Evolutionary conservation across 2,329 filamentous ascomycete genomes (phyloP).

Genomic region (Didymella keratinophila): DNA sequence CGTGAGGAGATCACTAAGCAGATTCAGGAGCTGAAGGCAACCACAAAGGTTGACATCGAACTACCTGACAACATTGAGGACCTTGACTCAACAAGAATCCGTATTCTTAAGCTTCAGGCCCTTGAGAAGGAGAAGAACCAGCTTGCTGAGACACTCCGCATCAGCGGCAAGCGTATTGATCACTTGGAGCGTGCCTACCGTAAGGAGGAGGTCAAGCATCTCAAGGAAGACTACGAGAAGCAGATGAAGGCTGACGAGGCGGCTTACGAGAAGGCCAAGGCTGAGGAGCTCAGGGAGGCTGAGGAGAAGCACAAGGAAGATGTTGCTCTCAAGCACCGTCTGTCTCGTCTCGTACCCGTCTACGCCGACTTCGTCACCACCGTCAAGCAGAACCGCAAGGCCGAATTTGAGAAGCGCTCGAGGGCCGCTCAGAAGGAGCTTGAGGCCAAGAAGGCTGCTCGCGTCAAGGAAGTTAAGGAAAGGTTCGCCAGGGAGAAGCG

Average conservation of each 20-base stretch:
- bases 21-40: slow-evolving; percentile 92
- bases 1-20: slow-evolving; percentile 75
- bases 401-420: slow-evolving; percentile 94
- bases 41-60: slow-evolving; percentile 86
- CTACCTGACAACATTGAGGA: slow-evolving; percentile 80
- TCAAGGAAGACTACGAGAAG: slow-evolving; percentile 81
- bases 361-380: slow-evolving; percentile 86
- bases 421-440: slow-evolving; percentile 92
- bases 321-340: slow-evolving; percentile 91
- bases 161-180: slow-evolving; percentile 94
- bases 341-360: slow-evolving; percentile 80
- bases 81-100: slow-evolving; percentile 69
- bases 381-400: slow-evolving; percentile 85
- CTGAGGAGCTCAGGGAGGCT: slow-evolving; percentile 78
- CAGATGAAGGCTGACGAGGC: slow-evolving; percentile 81
- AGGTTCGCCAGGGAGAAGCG: slow-evolving; percentile 81
- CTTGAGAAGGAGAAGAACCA: slow-evolving; percentile 98
- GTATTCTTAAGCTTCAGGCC: slow-evolving; percentile 92
- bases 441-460: slow-evolving; percentile 86
- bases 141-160: slow-evolving; percentile 86
- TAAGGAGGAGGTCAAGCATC: slow-evolving; percentile 92
- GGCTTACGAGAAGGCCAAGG: slow-evolving; percentile 81
- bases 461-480: slow-evolving; percentile 88
- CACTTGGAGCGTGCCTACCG: slow-evolving; percentile 97
- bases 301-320: slow-evolving; percentile 91